Evolutionary conservation across 2,329 filamentous ascomycete genomes (phyloP).

Genomic region (Ophiostoma australiae): DNA sequence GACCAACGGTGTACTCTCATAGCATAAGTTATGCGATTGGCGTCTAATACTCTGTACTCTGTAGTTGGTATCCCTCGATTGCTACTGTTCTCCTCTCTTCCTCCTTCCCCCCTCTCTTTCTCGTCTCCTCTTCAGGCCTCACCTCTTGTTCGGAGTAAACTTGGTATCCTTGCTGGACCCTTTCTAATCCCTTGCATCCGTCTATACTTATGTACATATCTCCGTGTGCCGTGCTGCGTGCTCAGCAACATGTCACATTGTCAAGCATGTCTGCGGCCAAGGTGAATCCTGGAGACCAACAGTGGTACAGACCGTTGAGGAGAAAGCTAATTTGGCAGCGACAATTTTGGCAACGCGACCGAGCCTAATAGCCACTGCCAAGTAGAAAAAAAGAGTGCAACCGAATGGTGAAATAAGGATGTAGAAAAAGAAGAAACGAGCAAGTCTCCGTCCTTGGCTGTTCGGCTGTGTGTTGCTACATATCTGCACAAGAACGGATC

Average conservation of each 20-base stretch:
- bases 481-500: not conserved
- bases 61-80: not conserved
- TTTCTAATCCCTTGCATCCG: slow-evolving; percentile 2
- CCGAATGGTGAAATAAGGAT: not conserved
- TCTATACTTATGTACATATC: not conserved
- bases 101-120: not conserved
- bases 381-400: slow-evolving; percentile 1
- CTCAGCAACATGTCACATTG: slow-evolving; percentile 10
- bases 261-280: slow-evolving; percentile 9
- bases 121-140: slow-evolving; percentile 4
- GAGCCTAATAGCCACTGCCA: slow-evolving; percentile 3
- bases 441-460: not conserved
- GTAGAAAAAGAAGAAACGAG: slow-evolving; percentile 12
- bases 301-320: not conserved
- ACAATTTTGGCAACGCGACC: slow-evolving; percentile 16
- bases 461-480: not conserved
- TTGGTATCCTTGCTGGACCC: not conserved
- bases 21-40: not conserved
- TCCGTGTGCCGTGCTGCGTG: slow-evolving; percentile 16
- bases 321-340: not conserved
- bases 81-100: not conserved
- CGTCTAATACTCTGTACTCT: not conserved
- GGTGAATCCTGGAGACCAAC: slow-evolving; percentile 2
- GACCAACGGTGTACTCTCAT: not conserved
- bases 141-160: slow-evolving; percentile 10